Evolutionary conservation across 2,329 filamentous ascomycete species (phyloP).

Genomic region (Tolypocladium ovalisporum): DNA sequence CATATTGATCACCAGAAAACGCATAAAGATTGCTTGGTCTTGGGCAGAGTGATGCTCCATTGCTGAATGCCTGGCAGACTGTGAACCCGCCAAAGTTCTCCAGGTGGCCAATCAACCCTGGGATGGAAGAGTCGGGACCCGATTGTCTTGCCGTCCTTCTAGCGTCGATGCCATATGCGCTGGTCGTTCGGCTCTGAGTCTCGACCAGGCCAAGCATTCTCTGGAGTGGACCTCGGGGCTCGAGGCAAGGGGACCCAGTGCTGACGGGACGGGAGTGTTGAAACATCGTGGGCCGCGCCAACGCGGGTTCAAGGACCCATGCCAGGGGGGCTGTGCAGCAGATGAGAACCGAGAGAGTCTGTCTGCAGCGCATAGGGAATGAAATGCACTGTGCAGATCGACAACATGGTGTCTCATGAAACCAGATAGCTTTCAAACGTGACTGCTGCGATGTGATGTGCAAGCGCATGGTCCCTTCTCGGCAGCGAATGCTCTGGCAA

Average conservation of each 20-base stretch:
- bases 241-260: conserved; percentile 1
- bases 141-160: neutral
- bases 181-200: neutral
- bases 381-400: neutral
- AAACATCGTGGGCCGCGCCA: neutral
- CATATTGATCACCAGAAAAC: neutral
- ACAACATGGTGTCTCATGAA: neutral
- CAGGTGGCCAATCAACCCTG: neutral
- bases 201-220: neutral
- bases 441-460: neutral
- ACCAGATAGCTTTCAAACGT: neutral
- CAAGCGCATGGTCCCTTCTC: neutral
- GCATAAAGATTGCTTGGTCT: neutral
- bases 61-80: no score
- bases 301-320: conserved; percentile 3
- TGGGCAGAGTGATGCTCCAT: neutral
- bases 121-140: neutral
- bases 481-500: neutral
- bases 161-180: neutral
- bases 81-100: no score
- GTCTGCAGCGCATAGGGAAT: neutral
- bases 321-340: conserved; percentile 16
- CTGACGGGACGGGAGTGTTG: neutral
- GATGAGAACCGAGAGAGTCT: conserved; percentile 6
- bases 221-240: neutral